Percentiles rank a stretch among this genome's conserved stretches.
These are phyloP conservation scores for Vanrija sp. DNA, from an alignment of 1,284 basidiomycete species.

Conservation along the genomic window DNA sequence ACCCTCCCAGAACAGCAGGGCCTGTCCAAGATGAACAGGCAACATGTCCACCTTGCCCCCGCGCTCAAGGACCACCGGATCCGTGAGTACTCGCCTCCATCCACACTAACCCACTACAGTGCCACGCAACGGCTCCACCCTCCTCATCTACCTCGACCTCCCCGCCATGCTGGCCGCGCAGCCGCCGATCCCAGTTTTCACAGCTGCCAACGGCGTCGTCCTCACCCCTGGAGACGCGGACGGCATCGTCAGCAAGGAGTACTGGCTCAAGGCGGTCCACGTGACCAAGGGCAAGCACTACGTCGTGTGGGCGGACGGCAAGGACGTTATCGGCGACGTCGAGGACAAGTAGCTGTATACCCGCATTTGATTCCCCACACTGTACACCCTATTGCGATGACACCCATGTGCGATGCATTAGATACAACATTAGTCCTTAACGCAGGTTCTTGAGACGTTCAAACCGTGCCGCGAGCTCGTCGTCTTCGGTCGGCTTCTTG, in stretches of 20 bases:
- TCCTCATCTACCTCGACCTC: conserved; percentile 47
- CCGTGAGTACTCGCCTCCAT: conserved; percentile 5
- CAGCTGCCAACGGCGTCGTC: conserved; percentile 45
- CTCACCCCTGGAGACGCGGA: conserved; percentile 43
- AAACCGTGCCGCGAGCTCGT: conserved; percentile 43
- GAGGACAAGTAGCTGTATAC: background rate
- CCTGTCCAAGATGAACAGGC: conserved; percentile 42
- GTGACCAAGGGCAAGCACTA: conserved; percentile 20
- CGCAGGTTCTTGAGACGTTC: conserved; percentile 39
- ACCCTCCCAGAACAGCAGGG: conserved; percentile 31
- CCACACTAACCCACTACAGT: conserved; percentile 23
- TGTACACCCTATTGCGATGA: too few species aligned
- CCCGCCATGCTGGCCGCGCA: conserved; percentile 25
- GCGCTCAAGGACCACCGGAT: conserved; percentile 25
- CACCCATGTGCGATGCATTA: background rate
- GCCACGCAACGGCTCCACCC: conserved; percentile 39
- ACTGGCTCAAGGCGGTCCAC: conserved; percentile 39
- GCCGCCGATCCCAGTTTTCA: conserved; percentile 40
- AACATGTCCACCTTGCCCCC: conserved; percentile 49
- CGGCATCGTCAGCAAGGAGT: conserved; percentile 30
- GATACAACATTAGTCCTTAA: conserved; percentile 1
- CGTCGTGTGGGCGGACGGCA: conserved; percentile 40
- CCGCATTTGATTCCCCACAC: too few species aligned
- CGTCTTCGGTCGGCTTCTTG: conserved; percentile 35
- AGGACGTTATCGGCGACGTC: conserved; percentile 15